Conservation (phyloP, 345 rosid genomes). For the Ailanthus altissimus region DNA sequence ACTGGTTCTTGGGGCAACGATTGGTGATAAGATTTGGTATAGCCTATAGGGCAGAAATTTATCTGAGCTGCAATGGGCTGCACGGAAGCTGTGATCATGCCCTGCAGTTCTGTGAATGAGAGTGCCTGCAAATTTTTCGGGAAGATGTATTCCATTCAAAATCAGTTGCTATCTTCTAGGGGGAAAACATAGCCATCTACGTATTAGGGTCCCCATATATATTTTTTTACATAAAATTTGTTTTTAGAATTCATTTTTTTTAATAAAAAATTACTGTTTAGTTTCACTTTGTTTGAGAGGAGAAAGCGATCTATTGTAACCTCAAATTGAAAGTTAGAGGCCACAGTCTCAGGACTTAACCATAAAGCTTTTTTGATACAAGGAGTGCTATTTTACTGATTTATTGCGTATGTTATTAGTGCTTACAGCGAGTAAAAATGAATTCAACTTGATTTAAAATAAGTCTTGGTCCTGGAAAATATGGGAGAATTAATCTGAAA, state of each 20-base stretch:
- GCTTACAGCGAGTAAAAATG: background rate
- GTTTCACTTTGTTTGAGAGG: background rate
- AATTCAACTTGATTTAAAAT: background rate
- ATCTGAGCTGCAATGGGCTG: background rate
- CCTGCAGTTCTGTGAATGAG: background rate
- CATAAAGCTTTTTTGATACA: background rate
- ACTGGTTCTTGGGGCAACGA: background rate
- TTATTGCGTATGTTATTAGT: background rate
- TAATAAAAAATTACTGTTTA: conserved; percentile 11
- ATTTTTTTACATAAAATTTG: background rate
- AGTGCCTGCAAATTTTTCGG: background rate
- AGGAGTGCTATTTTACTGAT: background rate
- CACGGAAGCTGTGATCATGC: background rate
- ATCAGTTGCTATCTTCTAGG: conserved; percentile 10
- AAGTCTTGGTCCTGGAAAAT: background rate
- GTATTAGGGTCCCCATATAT: background rate
- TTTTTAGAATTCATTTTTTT: background rate
- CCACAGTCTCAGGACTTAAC: background rate
- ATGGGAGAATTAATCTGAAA: background rate
- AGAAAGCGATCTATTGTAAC: conserved; percentile 15
- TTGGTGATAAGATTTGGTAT: conserved; percentile 2
- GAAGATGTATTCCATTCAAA: conserved; percentile 17
- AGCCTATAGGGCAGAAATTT: background rate
- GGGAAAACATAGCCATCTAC: conserved; percentile 2
- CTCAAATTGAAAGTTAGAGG: conserved; percentile 9